Conservation (phyloP, 768 basidiomycete genomes). For the Russula brevipes region DNA sequence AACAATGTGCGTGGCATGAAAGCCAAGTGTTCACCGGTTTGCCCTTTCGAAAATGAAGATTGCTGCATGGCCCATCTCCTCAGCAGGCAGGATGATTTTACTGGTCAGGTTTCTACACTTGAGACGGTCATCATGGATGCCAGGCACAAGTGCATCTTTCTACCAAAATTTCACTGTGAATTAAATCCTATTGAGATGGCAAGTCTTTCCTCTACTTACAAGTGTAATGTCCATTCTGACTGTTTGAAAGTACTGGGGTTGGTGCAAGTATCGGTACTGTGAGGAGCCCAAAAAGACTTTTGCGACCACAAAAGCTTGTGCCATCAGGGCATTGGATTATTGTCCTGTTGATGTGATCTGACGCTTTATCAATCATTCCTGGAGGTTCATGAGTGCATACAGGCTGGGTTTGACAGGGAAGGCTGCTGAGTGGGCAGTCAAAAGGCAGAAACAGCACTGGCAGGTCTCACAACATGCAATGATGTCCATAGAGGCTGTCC, state of each 20-base stretch:
- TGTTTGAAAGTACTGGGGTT: neutral
- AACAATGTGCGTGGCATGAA: neutral
- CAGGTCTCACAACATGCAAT: neutral
- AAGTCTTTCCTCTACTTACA: no score
- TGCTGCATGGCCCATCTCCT: slow-evolving; percentile 2
- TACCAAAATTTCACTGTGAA: neutral
- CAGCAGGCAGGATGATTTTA: neutral
- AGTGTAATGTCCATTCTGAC: no score
- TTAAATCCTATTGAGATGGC: neutral
- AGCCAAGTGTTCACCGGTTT: neutral
- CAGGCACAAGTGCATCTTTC: neutral
- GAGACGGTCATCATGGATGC: neutral
- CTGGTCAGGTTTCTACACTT: no score
- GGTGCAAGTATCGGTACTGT: neutral
- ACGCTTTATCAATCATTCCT: no score
- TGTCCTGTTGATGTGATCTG: no score
- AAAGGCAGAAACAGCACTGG: neutral
- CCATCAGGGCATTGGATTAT: no score
- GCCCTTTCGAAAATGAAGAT: neutral
- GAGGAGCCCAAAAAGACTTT: neutral
- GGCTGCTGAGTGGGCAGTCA: neutral
- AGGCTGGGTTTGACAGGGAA: no score
- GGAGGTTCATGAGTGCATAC: no score
- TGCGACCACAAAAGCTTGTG: neutral
- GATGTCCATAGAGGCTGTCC: no score